Evolutionary conservation across 495 filamentous ascomycete genomes (phyloP), one percentile per base, ranked within the genome.

Genomic region (Letharia columbiana): DNA sequence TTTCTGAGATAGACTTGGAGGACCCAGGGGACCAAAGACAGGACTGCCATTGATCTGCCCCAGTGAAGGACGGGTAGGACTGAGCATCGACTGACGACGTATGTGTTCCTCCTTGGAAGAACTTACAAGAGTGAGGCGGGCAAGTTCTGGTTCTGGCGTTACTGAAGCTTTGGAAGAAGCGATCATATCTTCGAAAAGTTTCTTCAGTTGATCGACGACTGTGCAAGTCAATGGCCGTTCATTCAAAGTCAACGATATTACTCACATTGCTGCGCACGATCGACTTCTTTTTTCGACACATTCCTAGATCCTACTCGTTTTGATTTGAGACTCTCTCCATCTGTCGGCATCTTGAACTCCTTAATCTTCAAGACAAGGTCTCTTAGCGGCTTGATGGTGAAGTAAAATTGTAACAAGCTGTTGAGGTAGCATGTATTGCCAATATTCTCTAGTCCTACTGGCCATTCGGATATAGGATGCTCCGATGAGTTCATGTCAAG

Each of bases 361-460:
- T 95, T 85, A 66, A 88, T 87, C 44, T 89, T 77, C 60, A 95
- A 76, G 7, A 96, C 86, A 72, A 98, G 83, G 20, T 96, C 82
- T 40, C 93, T 85, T 47, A 96, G 82, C 10, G 91, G 87, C 62
- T 85, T 87, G 50, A 99, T 83, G 1, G 92, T 91, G 73, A 94
- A 97, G 73, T 95, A 92, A 71, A 95, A 98, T 71, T 99, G 94
- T 17, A 99, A 77, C 41, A 99, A 82, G 74, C 94, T 98, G 77
- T 98, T 98, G 49, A 99, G 83, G 70, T 99, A 99, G 75, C 94
- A 99, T 1, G 94, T 99, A 69, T 97, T 97, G 52, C 93, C 91
- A 67, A 97, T 93, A 68, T 98, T 99, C 52, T 85, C 83, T 17
- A 98, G 80, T 0, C 94, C 94, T 61, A 93, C 87, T 11, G 92